Percentiles rank a stretch among this genome's conserved stretches.
Evolutionary conservation across 1,139 yeast species (phyloP).

Genomic region (Diutina siamensis): DNA sequence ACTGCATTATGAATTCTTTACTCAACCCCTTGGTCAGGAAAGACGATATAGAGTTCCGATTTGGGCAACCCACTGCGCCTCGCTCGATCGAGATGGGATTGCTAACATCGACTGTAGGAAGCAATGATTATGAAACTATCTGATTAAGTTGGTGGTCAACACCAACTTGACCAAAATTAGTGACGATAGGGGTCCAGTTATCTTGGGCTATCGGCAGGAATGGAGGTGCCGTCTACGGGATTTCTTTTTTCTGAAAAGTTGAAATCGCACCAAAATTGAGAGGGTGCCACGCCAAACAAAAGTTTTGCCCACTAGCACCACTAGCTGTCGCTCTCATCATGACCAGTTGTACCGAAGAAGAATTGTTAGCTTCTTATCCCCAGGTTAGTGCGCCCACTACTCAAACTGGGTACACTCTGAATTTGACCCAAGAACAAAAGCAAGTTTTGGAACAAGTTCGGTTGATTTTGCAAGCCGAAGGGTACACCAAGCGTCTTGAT

Average conservation of each 20-base stretch:
- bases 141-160: too few relatives aligned
- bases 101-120: too few relatives aligned
- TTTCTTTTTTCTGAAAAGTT: conserved; percentile 1
- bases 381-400: conserved; percentile 50
- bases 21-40: too few relatives aligned
- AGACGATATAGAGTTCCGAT: too few relatives aligned
- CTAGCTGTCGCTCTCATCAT: neutral
- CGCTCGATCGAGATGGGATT: too few relatives aligned
- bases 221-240: too few relatives aligned
- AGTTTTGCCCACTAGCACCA: neutral
- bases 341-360: conserved; percentile 13
- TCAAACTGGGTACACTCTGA: conserved; percentile 74
- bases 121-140: too few relatives aligned
- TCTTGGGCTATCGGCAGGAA: too few relatives aligned
- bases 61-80: too few relatives aligned
- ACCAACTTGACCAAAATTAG: too few relatives aligned
- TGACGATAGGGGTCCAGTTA: too few relatives aligned
- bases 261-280: neutral
- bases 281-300: neutral
- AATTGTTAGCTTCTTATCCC: conserved; percentile 45
- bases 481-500: conserved; percentile 67
- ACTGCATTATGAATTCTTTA: too few relatives aligned
- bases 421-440: conserved; percentile 59
- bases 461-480: conserved; percentile 45
- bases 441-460: conserved; percentile 45